phyloP scores from a whole-genome alignment of 331 rosid genomes.

The Malus hybrid region DNA sequence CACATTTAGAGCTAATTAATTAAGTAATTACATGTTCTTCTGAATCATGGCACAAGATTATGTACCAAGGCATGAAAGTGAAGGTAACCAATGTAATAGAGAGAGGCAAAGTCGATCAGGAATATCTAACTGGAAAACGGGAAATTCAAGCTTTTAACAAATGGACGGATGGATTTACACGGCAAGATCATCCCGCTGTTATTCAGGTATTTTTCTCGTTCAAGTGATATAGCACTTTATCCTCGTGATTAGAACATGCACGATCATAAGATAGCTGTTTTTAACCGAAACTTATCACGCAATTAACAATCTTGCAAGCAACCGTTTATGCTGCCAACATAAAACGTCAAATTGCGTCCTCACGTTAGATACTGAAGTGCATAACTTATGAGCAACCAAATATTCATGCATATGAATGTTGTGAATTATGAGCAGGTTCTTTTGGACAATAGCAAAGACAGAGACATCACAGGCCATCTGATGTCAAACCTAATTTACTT shows the following conservation, averaged over 20 bases:
- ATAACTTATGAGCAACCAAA: too few relatives aligned
- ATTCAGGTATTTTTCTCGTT: slow-evolving; percentile 18
- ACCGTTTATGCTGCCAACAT: too few relatives aligned
- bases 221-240: not conserved
- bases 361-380: too few relatives aligned
- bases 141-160: slow-evolving; percentile 10
- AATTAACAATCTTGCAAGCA: too few relatives aligned
- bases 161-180: slow-evolving; percentile 26
- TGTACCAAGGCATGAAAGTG: slow-evolving; percentile 33
- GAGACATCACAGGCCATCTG: slow-evolving; percentile 7
- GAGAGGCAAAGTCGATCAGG: slow-evolving; percentile 23
- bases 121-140: slow-evolving; percentile 14
- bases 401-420: too few relatives aligned
- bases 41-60: slow-evolving; percentile 9
- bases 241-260: not conserved
- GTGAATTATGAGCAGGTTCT: slow-evolving; percentile 20
- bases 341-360: too few relatives aligned
- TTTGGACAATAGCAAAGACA: slow-evolving; percentile 14
- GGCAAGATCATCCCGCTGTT: slow-evolving; percentile 29
- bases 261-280: too few relatives aligned
- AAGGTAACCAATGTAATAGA: slow-evolving; percentile 19
- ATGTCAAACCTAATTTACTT: slow-evolving; percentile 42
- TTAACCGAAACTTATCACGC: too few relatives aligned
- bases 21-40: not conserved
- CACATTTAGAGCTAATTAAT: not conserved